These are phyloP conservation scores for Chrysosporium queenslandicum DNA, from an alignment of 2,329 filamentous ascomycete genomes.

Conservation along the genomic window DNA sequence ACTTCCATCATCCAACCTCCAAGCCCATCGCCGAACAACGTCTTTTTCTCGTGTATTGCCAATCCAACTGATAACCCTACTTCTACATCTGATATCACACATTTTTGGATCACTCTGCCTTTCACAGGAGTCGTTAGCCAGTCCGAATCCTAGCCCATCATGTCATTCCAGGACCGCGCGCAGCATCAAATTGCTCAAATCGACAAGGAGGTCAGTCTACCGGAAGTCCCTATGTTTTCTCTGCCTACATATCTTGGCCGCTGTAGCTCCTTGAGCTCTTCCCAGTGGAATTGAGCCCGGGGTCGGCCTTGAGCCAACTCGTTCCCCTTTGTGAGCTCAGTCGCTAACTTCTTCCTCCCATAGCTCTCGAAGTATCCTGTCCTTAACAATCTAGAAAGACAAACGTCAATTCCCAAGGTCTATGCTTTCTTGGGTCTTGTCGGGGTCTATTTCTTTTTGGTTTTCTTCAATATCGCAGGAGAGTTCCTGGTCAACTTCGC, in stretches of 20 bases:
- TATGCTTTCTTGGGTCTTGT: slow-evolving; percentile 55
- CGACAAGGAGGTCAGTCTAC: slow-evolving; percentile 53
- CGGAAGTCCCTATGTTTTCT: not conserved
- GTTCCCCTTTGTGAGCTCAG: not conserved
- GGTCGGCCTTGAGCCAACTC: not conserved
- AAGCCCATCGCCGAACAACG: not conserved
- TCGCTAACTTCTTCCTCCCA: slow-evolving; percentile 1
- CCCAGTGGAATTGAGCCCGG: not conserved
- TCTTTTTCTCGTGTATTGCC: not conserved
- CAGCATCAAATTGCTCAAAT: slow-evolving; percentile 57
- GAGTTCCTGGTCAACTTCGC: slow-evolving; percentile 59
- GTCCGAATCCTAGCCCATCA: slow-evolving; percentile 4
- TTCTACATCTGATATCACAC: not conserved
- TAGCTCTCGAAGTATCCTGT: slow-evolving; percentile 58
- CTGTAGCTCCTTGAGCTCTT: not conserved
- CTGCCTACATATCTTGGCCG: not conserved
- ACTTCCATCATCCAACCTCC: slow-evolving; percentile 8
- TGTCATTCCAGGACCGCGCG: slow-evolving; percentile 49
- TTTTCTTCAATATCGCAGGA: slow-evolving; percentile 63
- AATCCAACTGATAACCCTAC: not conserved
- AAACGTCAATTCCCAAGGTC: slow-evolving; percentile 59
- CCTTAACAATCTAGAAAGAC: slow-evolving; percentile 59
- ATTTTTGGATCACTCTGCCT: not conserved
- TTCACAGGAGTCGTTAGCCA: not conserved
- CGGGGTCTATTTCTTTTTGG: slow-evolving; percentile 58